Percentiles rank a stretch among this genome's conserved stretches.
phyloP scores from a whole-genome alignment of 176 grass and related monocot species.

The Alloteropsis semialata region DNA sequence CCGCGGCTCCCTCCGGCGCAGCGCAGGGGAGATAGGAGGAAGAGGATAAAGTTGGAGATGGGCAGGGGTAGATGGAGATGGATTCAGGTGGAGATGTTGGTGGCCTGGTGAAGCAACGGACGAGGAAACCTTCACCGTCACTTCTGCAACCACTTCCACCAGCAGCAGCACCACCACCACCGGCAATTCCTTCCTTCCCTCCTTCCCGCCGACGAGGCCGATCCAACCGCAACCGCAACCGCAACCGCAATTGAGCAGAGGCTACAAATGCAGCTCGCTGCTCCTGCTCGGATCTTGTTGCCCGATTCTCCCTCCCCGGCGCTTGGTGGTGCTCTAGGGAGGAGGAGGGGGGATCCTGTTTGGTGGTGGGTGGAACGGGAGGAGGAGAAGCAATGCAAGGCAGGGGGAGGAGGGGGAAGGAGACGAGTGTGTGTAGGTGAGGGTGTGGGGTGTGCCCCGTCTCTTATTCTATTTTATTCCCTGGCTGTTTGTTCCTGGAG shows the following conservation, averaged over 20 bases:
- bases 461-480: constrained; percentile 11
- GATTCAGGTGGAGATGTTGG: constrained; percentile 43
- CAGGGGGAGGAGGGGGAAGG: background rate
- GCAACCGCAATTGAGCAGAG: background rate
- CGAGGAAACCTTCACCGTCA: constrained; percentile 37
- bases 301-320: background rate
- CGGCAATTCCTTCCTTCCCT: background rate
- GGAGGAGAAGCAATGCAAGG: background rate
- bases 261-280: constrained; percentile 50
- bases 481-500: background rate
- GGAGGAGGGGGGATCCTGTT: background rate
- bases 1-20: background rate
- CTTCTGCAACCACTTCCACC: constrained; percentile 44
- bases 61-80: background rate
- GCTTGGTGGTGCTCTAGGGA: constrained; percentile 1
- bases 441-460: constrained; percentile 1
- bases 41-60: background rate
- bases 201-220: too few relatives aligned
- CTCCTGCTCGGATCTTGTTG: constrained; percentile 31
- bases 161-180: background rate
- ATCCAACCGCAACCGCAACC: constrained; percentile 10
- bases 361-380: constrained; percentile 51
- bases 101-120: constrained; percentile 23
- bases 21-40: constrained; percentile 21
- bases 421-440: constrained; percentile 17